Evolutionary conservation across 2,329 filamentous ascomycete genomes (phyloP).

Genomic region (Cercospora brassicicola): DNA sequence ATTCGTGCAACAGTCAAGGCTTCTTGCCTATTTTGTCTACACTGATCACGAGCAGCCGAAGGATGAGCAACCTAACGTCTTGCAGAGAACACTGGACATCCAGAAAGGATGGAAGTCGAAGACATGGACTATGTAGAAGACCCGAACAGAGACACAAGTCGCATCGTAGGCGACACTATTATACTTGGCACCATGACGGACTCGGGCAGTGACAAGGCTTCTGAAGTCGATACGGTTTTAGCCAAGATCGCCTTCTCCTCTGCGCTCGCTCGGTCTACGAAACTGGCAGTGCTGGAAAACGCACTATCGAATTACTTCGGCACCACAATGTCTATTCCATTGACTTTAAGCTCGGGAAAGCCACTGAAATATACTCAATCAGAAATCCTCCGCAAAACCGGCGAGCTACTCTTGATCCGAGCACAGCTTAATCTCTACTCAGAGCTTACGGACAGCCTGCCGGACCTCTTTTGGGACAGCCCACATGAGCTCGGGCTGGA

Average conservation of each 20-base stretch:
- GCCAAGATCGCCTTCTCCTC: slow-evolving; percentile 97
- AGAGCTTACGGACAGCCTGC: slow-evolving; percentile 89
- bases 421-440: slow-evolving; percentile 96
- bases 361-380: slow-evolving; percentile 64
- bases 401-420: slow-evolving; percentile 82
- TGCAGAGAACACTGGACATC: slow-evolving; percentile 58
- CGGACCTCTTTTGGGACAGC: slow-evolving; percentile 96
- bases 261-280: slow-evolving; percentile 86
- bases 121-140: slow-evolving; percentile 86
- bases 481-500: slow-evolving; percentile 85
- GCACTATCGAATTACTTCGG: slow-evolving; percentile 81
- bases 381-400: slow-evolving; percentile 90
- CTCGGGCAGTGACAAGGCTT: slow-evolving; percentile 14
- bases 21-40: background rate
- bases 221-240: slow-evolving; percentile 62
- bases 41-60: background rate
- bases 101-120: slow-evolving; percentile 75
- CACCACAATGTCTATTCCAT: slow-evolving; percentile 78
- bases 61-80: slow-evolving; percentile 8
- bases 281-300: slow-evolving; percentile 86
- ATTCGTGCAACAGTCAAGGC: background rate
- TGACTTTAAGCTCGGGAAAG: slow-evolving; percentile 68
- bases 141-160: slow-evolving; percentile 67
- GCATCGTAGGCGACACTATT: slow-evolving; percentile 83
- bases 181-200: slow-evolving; percentile 71